Base-by-base conservation (phyloP, 1,284 basidiomycete species). In the Leccinum solheimii region DNA sequence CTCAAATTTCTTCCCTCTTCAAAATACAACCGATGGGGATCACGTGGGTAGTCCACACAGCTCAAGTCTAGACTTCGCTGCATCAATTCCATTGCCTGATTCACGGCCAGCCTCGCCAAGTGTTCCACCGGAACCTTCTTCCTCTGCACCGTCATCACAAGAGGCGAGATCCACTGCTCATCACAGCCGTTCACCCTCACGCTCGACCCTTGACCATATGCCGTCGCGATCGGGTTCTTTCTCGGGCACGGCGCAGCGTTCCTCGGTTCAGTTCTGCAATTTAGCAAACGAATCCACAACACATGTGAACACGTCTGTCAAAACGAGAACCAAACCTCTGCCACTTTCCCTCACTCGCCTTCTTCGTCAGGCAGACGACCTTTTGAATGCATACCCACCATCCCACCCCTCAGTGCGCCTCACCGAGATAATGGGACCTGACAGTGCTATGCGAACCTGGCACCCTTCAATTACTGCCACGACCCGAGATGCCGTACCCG, bases 371-470 rank as follows among this genome's bases (percentile, higher is more conserved):
- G 78, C 84, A 2, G 81, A 84, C 66, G 73, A 71, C 21, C 79
- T 85, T 19, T 76, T 78, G 48, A 61, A 66, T 11, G 65, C 63
- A 23, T 84, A 78, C 69, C 83, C 84, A 16, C 82, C 84, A 3
- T 69, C 76, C 3, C 75, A 81, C 51, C 78, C 82, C 43, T 69
- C 66, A 0, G 76, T 91, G 19, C 73, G 67, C 9, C 75, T 91
- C n/a, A 76, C 80, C 2, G 76, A 79, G 26, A 88, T 89, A 55
- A 85, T 92, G 80, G 91, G 91, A 14, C 88, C 87, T 1, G 83
- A 89, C 59, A 85, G 83, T 66, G 80, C 74, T 30, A 73, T 83
- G 66, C 77, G 67, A 55, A 76, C 74, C 10, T 73, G 72, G 72
- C 62, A 55, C 30, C 63, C 67, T 5, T 48, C 55, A 1, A 59